These are phyloP conservation scores for Paratinospora sagittata DNA, from an alignment of 164 flowering plant species.

Conservation along the genomic window DNA sequence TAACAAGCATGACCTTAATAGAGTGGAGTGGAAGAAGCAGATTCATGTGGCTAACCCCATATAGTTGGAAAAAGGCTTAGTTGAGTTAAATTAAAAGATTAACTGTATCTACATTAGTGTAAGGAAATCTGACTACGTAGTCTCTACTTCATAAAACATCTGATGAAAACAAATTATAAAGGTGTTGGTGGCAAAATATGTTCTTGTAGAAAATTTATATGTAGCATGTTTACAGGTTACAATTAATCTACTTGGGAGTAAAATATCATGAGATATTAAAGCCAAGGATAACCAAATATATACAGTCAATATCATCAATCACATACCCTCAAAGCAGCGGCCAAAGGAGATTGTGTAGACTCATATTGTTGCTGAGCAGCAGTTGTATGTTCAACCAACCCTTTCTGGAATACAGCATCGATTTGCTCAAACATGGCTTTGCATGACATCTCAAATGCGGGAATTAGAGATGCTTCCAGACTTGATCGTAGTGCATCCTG, in stretches of 20 bases:
- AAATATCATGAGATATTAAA: neutral
- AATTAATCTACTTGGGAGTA: neutral
- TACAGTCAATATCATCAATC: neutral
- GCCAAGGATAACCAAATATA: neutral
- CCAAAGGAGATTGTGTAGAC: constrained; percentile 61
- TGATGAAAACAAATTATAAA: too few relatives aligned
- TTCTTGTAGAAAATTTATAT: too few relatives aligned
- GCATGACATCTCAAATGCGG: constrained; percentile 92
- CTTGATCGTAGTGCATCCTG: constrained; percentile 74
- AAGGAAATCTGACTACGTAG: too few relatives aligned
- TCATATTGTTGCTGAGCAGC: constrained; percentile 74
- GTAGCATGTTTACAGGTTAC: too few relatives aligned
- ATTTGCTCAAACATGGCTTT: constrained; percentile 94
- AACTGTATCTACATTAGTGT: too few relatives aligned
- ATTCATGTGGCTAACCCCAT: too few relatives aligned
- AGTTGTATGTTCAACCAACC: constrained; percentile 68
- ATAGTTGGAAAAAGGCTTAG: too few relatives aligned
- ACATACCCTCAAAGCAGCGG: constrained; percentile 70
- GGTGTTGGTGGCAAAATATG: too few relatives aligned
- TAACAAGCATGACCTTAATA: too few relatives aligned
- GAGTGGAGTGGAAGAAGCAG: too few relatives aligned
- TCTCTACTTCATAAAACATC: too few relatives aligned
- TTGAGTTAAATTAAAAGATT: too few relatives aligned
- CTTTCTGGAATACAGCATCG: constrained; percentile 77
- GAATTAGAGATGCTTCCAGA: constrained; percentile 70